Evolutionary conservation across 768 basidiomycete genomes (phyloP).

Genomic region (Amanita inopinata): DNA sequence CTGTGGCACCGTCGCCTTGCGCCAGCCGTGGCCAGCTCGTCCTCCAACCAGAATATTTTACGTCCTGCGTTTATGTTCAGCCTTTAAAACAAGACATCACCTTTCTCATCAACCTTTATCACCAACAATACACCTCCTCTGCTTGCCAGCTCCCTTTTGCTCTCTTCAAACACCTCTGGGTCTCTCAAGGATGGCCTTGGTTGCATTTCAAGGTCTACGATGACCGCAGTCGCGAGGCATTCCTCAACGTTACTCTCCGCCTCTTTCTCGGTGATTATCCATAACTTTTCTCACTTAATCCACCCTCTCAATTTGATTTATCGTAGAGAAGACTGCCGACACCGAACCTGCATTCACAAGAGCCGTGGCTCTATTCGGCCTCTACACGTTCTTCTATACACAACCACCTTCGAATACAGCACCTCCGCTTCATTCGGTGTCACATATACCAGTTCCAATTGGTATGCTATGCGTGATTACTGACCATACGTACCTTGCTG

Average conservation of each 20-base stretch:
- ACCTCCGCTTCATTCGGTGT: slow-evolving; percentile 38
- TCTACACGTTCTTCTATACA: slow-evolving; percentile 61
- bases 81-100: slow-evolving; percentile 57
- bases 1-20: slow-evolving; percentile 40
- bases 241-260: slow-evolving; percentile 48
- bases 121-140: slow-evolving; percentile 33
- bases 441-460: slow-evolving; percentile 50
- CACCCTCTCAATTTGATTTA: slow-evolving; percentile 3
- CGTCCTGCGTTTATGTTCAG: slow-evolving; percentile 63
- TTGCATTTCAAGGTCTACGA: slow-evolving; percentile 71
- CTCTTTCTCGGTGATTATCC: slow-evolving; percentile 50
- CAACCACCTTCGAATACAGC: slow-evolving; percentile 51
- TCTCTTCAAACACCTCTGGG: slow-evolving; percentile 67
- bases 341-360: slow-evolving; percentile 45
- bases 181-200: slow-evolving; percentile 59
- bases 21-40: slow-evolving; percentile 48
- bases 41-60: slow-evolving; percentile 70
- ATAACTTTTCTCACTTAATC: background rate
- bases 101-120: slow-evolving; percentile 40
- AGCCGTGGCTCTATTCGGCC: slow-evolving; percentile 52
- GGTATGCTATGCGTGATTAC: slow-evolving; percentile 29
- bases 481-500: background rate
- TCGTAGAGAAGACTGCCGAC: slow-evolving; percentile 42
- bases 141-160: slow-evolving; percentile 45
- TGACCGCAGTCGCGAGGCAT: slow-evolving; percentile 49